Percentiles rank a stretch among this genome's conserved stretches.
Evolutionary conservation across 2,329 filamentous ascomycete species (phyloP).

Genomic region (Calonectria hongkongensis): DNA sequence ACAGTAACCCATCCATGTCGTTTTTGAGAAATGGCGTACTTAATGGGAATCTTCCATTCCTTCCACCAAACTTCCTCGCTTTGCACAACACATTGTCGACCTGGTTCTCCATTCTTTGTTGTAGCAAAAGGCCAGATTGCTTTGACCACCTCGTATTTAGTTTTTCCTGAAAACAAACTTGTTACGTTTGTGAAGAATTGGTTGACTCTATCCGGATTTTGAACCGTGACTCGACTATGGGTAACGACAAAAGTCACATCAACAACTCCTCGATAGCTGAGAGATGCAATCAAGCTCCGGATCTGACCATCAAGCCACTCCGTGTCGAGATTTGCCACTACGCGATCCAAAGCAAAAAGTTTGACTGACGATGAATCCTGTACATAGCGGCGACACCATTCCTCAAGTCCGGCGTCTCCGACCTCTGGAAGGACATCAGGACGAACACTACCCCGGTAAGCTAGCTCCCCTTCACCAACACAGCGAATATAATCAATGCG

Average conservation of each 20-base stretch:
- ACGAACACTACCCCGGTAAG: slow-evolving; percentile 68
- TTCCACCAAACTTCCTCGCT: slow-evolving; percentile 75
- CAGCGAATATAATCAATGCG: slow-evolving; percentile 74
- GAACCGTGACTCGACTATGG: slow-evolving; percentile 69
- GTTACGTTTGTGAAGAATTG: slow-evolving; percentile 72
- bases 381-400: slow-evolving; percentile 70
- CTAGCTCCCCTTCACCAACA: slow-evolving; percentile 69
- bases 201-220: slow-evolving; percentile 72
- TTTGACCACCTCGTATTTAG: slow-evolving; percentile 74
- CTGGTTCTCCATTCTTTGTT: slow-evolving; percentile 65
- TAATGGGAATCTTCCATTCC: slow-evolving; percentile 58
- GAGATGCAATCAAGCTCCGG: slow-evolving; percentile 69
- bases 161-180: slow-evolving; percentile 71
- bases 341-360: slow-evolving; percentile 70
- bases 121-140: slow-evolving; percentile 76
- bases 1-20: slow-evolving; percentile 67
- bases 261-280: slow-evolving; percentile 70
- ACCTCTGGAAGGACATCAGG: slow-evolving; percentile 66
- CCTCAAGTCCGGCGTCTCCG: slow-evolving; percentile 66
- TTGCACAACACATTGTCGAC: slow-evolving; percentile 69
- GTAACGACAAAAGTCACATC: slow-evolving; percentile 70
- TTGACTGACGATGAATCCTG: slow-evolving; percentile 67
- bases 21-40: slow-evolving; percentile 68
- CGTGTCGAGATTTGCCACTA: slow-evolving; percentile 73
- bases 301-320: slow-evolving; percentile 73